Base-by-base conservation (phyloP, 257 asterid species). In the Lantana camara region DNA sequence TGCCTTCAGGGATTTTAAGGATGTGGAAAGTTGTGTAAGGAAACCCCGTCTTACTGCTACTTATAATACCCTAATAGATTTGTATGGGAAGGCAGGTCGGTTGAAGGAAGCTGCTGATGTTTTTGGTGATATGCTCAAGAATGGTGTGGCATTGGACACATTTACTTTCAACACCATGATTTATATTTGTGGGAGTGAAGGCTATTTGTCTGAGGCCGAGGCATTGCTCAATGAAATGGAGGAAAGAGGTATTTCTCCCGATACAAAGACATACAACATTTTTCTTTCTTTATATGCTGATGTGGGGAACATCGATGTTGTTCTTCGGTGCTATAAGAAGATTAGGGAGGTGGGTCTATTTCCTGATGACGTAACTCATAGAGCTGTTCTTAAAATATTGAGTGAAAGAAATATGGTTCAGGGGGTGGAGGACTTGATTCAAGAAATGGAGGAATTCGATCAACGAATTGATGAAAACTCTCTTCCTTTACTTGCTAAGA, bases 91-190 rank as follows among this genome's bases (percentile, higher is more conserved):
- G 72, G 97, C 97, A 11, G 95, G 91, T 32, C 79, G 84, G 13
- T 77, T 93, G 84, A 74, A 82, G 50, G 98, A 89, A 5, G 97
- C 98, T 58, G 88, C 94, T 1, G 80, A 75, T 63, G 84, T 85
- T 45, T 89, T 93, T 74, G 79, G 85, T 4, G 95, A 83, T 59
- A 92, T 89, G 98, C 59, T 92, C 73, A 87, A 76, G 65, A 79
- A 80, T 34, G 96, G 98, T 66, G 95, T 89, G 64, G 80, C 82
- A 0, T 51, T 80, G 63, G 97, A 93, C 63, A 74, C 87, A 1
- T 71, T 87, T 65, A 93, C 98, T 9, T 93, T 89, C 70, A 93
- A 93, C 57, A 93, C 98, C 20, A 89, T 89, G 97, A 93, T 93
- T 54, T 77, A 64, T 70, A 79, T 82, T 60, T 87, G 95, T 70